Evolutionary conservation across 306 rosid genomes (phyloP), one percentile per base, ranked within the genome.

Genomic region (Acacia melanoxylon): DNA sequence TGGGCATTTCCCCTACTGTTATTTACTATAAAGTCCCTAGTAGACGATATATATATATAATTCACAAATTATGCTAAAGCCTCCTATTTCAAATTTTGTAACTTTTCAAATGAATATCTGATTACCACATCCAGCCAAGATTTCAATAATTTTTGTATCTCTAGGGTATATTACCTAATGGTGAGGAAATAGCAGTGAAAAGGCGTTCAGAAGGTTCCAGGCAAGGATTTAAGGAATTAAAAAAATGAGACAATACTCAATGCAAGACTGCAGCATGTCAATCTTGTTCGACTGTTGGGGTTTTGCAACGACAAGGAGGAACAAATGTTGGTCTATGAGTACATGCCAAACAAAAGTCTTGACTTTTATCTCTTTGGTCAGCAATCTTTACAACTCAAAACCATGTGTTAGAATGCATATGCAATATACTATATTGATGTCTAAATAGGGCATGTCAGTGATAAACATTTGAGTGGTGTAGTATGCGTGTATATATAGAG

Each of bases 141-240:
- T 3, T 22, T 0, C 10, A 9, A 63, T 5, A 62, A 51, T 44
- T 68, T 20, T 20, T 48, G 31, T 80, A 41, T 56, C 66, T 73
- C 1, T 33, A 85, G 89, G 92, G 87, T 8, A 68, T 78, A 35
- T 48, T 87, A 45, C 59, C 85, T 22, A 27, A 78, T 83, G 87
- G 87, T 20, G 61, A 72, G 37, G 89, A 87, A 82, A 74, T 89
- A 48, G 90, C 91, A 0, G 88, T 87, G n/a, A 91, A 89, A 68
- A 84, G 81, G 31, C 85, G 87, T 61, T 91, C 94, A 9, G 80
- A 80, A 76, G 61, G 84, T 0, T 91, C 92, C 4, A 76, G 68
- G 44, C 94, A 89, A 79, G 91, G 92, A 35, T 79, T 72, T 25
- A 84, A 83, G 59, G 91, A 91, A 74, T 35, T 51, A 3, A 51